These are phyloP conservation scores for Colletotrichum cereale DNA, from an alignment of 2,329 filamentous ascomycete species.

Conservation along the genomic window DNA sequence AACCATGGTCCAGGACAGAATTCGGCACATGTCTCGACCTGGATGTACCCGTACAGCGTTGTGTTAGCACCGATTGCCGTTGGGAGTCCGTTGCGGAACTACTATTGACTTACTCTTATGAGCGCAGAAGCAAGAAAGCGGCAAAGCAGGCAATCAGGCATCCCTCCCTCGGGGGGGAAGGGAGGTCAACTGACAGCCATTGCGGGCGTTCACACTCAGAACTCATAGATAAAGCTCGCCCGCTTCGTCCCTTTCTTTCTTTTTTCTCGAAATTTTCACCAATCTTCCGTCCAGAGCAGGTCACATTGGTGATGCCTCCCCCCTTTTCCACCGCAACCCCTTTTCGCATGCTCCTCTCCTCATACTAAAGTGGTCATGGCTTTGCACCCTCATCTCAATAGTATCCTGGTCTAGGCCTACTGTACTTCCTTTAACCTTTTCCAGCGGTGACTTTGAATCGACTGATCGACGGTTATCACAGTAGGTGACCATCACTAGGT, in stretches of 20 bases:
- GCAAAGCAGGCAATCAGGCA: neutral
- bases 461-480: too few relatives aligned
- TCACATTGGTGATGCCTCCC: neutral
- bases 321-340: neutral
- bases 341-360: too few relatives aligned
- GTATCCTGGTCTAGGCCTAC: accelerated
- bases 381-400: neutral
- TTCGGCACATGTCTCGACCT: neutral
- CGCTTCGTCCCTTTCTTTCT: neutral
- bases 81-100: neutral
- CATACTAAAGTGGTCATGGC: accelerated
- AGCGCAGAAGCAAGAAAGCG: neutral
- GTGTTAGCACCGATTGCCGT: neutral
- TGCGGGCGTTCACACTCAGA: neutral
- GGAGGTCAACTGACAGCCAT: neutral
- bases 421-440: neutral
- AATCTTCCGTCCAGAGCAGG: neutral
- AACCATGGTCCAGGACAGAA: neutral
- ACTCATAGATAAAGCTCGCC: neutral
- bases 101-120: neutral
- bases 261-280: neutral
- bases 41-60: neutral
- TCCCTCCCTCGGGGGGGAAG: neutral
- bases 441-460: too few relatives aligned
- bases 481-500: too few relatives aligned